These are phyloP conservation scores for Fusarium oligoseptatum DNA, from an alignment of 2,329 filamentous ascomycete species.

Conservation along the genomic window DNA sequence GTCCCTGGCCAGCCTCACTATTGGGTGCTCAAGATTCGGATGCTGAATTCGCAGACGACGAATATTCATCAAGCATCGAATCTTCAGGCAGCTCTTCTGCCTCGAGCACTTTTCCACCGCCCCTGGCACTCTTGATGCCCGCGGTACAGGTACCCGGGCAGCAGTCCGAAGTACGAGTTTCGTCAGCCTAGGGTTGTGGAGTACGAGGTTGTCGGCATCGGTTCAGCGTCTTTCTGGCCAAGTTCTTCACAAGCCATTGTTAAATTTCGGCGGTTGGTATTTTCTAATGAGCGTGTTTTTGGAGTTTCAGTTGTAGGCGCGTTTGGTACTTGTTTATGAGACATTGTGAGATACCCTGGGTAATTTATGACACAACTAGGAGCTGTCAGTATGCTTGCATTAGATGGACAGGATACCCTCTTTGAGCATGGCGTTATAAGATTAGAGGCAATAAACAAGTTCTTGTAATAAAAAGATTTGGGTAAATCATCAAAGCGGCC, in stretches of 20 bases:
- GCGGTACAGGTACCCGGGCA: background rate
- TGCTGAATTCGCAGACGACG: background rate
- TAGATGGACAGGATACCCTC: background rate
- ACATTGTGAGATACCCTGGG: background rate
- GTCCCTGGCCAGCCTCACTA: background rate
- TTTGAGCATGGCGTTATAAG: background rate
- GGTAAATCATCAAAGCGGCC: constrained; percentile 28
- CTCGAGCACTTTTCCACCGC: background rate
- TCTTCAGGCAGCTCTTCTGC: background rate
- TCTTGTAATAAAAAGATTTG: background rate
- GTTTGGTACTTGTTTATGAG: background rate
- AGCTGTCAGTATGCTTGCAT: background rate
- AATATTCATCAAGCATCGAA: background rate
- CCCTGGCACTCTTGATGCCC: background rate
- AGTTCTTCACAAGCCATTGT: background rate
- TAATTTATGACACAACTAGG: background rate
- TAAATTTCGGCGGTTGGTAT: background rate
- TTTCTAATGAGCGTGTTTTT: background rate
- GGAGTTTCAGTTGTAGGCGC: background rate
- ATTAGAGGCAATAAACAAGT: background rate
- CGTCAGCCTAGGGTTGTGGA: background rate
- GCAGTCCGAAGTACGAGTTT: background rate
- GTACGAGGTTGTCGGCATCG: background rate
- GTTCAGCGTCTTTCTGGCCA: background rate
- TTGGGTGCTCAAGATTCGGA: background rate